Evolutionary conservation across 345 rosid species (phyloP).

Genomic region (Clausena lansium): DNA sequence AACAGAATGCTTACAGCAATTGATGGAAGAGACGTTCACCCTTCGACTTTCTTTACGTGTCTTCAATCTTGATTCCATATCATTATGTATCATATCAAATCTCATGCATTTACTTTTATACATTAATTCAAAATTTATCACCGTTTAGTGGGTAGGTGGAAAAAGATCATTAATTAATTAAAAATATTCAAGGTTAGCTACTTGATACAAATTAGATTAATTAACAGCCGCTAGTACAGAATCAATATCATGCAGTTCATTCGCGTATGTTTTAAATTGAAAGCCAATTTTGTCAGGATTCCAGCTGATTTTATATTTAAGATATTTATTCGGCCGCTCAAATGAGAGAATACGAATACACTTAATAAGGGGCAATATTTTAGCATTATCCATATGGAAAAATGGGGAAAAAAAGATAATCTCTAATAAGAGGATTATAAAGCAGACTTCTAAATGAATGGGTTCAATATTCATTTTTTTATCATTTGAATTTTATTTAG

Average conservation of each 20-base stretch:
- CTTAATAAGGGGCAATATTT: too few species aligned
- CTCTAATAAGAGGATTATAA: too few species aligned
- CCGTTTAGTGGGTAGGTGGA: neutral
- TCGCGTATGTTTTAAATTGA: neutral
- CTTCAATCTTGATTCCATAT: neutral
- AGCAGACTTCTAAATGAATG: too few species aligned
- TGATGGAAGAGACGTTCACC: slow-evolving; percentile 1
- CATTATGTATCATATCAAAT: neutral
- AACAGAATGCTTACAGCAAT: neutral
- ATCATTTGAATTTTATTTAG: too few species aligned
- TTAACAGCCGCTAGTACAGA: neutral
- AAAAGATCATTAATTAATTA: neutral
- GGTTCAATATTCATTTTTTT: too few species aligned
- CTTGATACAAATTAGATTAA: neutral
- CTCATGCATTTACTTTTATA: neutral
- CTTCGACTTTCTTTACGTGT: neutral
- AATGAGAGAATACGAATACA: too few species aligned
- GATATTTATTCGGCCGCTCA: too few species aligned
- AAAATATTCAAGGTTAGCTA: neutral
- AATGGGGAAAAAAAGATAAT: too few species aligned
- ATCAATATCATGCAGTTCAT: neutral
- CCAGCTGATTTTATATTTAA: neutral
- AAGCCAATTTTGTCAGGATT: neutral
- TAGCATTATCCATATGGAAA: too few species aligned
- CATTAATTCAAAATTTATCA: neutral